A percentile compares a stretch with the other conserved stretches of the same genome.
These are phyloP conservation scores for Quercus aquifolioides DNA, from an alignment of 306 rosid species.

Conservation along the genomic window DNA sequence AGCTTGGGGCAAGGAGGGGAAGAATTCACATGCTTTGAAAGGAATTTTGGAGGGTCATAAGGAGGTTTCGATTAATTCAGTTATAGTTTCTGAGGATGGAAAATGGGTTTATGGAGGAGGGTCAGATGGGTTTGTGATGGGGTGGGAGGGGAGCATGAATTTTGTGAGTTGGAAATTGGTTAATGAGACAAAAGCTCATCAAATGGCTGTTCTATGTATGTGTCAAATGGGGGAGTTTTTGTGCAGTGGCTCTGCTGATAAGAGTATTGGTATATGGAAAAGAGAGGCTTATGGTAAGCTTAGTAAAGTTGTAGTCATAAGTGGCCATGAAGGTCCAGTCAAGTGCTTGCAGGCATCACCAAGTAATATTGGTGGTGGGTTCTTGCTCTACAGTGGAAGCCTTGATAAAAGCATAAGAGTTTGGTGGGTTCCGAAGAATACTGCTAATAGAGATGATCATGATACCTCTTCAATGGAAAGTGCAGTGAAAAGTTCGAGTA, in stretches of 20 bases:
- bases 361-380: constrained; percentile 63
- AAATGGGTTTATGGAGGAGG: constrained; percentile 80
- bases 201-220: constrained; percentile 74
- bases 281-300: constrained; percentile 66
- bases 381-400: constrained; percentile 86
- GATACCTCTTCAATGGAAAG: constrained; percentile 12
- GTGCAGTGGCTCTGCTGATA: constrained; percentile 92
- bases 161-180: constrained; percentile 53
- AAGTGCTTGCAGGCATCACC: constrained; percentile 79
- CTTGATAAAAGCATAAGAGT: constrained; percentile 86
- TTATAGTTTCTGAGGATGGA: constrained; percentile 71
- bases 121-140: constrained; percentile 72
- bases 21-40: constrained; percentile 45
- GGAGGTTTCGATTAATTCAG: constrained; percentile 68
- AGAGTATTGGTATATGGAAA: constrained; percentile 77
- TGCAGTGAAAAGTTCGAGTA: constrained; percentile 14
- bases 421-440: constrained; percentile 88
- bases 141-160: constrained; percentile 49
- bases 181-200: constrained; percentile 66
- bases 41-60: constrained; percentile 74
- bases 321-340: constrained; percentile 91
- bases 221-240: constrained; percentile 61
- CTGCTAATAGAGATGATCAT: constrained; percentile 12
- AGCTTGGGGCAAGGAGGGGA: constrained; percentile 66
- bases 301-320: constrained; percentile 55